A percentile compares a stretch with the other conserved stretches of the same genome.
Evolutionary conservation across 2,329 filamentous ascomycete genomes (phyloP).

Genomic region (Fusarium penzigii): DNA sequence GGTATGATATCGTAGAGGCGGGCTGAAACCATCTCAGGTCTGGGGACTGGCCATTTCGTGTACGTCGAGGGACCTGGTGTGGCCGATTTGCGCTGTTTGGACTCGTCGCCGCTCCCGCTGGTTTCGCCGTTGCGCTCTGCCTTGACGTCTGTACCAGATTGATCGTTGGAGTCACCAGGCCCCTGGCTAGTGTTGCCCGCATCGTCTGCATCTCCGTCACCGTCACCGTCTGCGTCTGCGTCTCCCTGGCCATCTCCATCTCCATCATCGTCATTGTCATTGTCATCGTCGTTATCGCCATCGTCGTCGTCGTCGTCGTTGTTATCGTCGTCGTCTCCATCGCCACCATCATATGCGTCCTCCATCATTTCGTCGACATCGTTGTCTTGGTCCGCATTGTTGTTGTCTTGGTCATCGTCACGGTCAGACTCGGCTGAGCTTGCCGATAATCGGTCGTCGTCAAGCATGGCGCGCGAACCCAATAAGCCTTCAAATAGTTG

Average conservation of each 20-base stretch:
- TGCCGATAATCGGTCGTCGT: background rate
- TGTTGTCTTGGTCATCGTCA: conserved; percentile 29
- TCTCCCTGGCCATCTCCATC: conserved; percentile 39
- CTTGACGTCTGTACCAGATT: conserved; percentile 41
- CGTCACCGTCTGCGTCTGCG: conserved; percentile 38
- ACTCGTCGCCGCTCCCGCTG: conserved; percentile 33
- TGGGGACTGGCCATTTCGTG: conserved; percentile 59
- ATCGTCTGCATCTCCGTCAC: conserved; percentile 43
- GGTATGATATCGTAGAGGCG: conserved; percentile 91
- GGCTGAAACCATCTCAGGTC: conserved; percentile 77
- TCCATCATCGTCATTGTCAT: conserved; percentile 38
- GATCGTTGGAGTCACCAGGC: conserved; percentile 28
- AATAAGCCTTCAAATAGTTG: background rate
- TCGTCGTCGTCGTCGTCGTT: conserved; percentile 39
- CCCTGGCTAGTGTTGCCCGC: conserved; percentile 31
- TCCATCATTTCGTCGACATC: conserved; percentile 60
- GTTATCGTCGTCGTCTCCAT: conserved; percentile 32
- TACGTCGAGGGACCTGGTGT: conserved; percentile 28
- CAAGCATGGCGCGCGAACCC: background rate
- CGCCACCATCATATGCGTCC: conserved; percentile 37
- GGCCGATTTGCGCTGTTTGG: conserved; percentile 28
- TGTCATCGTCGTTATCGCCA: conserved; percentile 36
- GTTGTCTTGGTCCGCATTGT: conserved; percentile 33
- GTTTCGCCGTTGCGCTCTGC: conserved; percentile 31
- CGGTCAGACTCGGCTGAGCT: background rate